Base-by-base conservation (phyloP, 208 protist species). In the Trypanosoma lewisi region DNA sequence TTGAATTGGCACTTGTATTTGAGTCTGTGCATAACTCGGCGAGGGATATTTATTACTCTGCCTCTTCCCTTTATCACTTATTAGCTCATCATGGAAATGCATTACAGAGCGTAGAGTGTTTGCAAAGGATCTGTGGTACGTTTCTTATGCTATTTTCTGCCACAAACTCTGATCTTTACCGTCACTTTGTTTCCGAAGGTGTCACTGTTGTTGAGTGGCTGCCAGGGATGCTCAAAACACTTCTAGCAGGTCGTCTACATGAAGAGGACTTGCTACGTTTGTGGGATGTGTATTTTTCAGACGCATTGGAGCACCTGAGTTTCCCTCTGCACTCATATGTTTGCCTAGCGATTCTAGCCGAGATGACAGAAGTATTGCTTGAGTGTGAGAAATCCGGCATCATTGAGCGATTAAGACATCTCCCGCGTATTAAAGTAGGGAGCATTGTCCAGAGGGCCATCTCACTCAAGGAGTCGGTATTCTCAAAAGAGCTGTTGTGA, bases 301-400 rank as follows among this genome's bases (percentile, higher is more conserved):
- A 91, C 60, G 60, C 71, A 3, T 63, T 68, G 50, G 73, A 77
- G 44, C 44, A 77, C 39, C 63, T 79, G 28, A 71, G 78, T 56
- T 80, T 91, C 58, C 78, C 72, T 5, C 79, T 93, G 42, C 89
- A 95, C 57, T 73, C 78, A 3, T 95, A 85, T 54, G 82, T 92
- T 11, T 89, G 82, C 49, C 69, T 95, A 30, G 85, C 89, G 8
- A 76, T 89, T 23, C 70, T 95, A 9, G 67, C 73, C 2, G 76
- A 87, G 52, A 77, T 95, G 72, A 93, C 86, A 25, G 85, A 93
- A 63, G 78, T 89, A 47, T 58, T 95, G n/a, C 76, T 95, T 33
- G 85, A 95, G 71, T 83, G 77, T 33, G 84, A 87, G 28, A 78
- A 79, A 42, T 75, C 61, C 17, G 83, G 85, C 54, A 80, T 93